phyloP scores from a whole-genome alignment of 495 filamentous ascomycete genomes.

The Filosporella fistucella region DNA sequence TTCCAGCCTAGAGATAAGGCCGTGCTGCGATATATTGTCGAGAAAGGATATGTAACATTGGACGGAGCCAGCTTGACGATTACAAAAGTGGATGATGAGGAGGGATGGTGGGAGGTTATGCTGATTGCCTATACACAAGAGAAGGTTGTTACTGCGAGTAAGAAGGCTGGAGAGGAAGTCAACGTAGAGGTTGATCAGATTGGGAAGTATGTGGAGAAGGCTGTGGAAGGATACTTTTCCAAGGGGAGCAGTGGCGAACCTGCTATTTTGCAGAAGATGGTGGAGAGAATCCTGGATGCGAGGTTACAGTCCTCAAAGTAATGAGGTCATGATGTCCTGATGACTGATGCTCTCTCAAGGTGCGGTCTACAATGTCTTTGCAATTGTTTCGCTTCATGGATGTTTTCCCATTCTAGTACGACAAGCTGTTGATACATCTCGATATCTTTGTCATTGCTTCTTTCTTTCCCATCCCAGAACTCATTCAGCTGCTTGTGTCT shows the following conservation, averaged over 20 bases:
- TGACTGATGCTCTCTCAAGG: no score
- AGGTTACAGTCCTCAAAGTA: conserved; percentile 26
- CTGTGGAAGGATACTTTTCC: conserved; percentile 64
- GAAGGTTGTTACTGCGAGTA: conserved; percentile 76
- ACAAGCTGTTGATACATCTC: no score
- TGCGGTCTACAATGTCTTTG: no score
- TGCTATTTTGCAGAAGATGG: conserved; percentile 78
- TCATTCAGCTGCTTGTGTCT: no score
- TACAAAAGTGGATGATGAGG: conserved; percentile 69
- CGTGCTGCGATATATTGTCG: conserved; percentile 80
- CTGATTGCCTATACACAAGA: conserved; percentile 98
- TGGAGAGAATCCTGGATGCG: conserved; percentile 72
- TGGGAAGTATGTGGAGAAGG: conserved; percentile 99
- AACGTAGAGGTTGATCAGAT: conserved; percentile 99
- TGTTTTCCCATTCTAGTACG: no score
- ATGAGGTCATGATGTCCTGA: no score
- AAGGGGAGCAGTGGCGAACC: conserved; percentile 47
- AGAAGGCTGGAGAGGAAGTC: conserved; percentile 78
- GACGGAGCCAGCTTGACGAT: conserved; percentile 97
- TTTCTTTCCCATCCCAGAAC: no score
- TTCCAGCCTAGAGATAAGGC: conserved; percentile 61
- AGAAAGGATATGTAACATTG: conserved; percentile 94
- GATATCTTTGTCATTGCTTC: no score
- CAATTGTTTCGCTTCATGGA: no score
- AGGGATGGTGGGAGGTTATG: conserved; percentile 97